Evolutionary conservation across 306 rosid species (phyloP).

Genomic region (Gynostemma pentaphyllum): DNA sequence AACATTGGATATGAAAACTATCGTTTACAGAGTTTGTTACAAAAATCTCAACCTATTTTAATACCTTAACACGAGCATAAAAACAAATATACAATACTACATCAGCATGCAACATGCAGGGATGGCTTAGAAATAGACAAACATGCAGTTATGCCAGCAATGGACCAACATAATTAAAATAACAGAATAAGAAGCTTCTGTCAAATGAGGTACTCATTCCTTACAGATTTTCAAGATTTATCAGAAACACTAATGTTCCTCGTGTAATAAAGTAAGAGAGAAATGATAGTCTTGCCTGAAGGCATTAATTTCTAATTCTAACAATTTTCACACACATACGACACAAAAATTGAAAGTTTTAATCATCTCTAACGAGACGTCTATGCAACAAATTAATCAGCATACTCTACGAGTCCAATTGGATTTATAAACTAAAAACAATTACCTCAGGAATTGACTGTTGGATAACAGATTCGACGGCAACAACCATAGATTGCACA

Average conservation of each 20-base stretch:
- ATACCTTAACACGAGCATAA: background rate
- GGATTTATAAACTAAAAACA: background rate
- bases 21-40: background rate
- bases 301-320: background rate
- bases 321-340: background rate
- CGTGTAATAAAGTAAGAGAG: background rate
- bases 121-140: too few species aligned
- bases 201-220: background rate
- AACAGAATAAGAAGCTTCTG: background rate
- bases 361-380: background rate
- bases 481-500: conserved; percentile 5
- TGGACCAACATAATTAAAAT: background rate
- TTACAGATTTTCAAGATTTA: background rate
- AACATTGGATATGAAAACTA: background rate
- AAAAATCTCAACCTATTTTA: background rate
- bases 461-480: conserved; percentile 14
- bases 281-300: background rate
- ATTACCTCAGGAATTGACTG: conserved; percentile 16
- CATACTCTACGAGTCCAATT: background rate
- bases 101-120: background rate
- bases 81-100: background rate
- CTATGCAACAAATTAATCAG: background rate
- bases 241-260: background rate
- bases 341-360: background rate
- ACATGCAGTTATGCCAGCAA: background rate